Percentiles rank a stretch among this genome's conserved stretches.
phyloP scores from a whole-genome alignment of 1,284 basidiomycete species.

The Malassezia arunalokei region DNA sequence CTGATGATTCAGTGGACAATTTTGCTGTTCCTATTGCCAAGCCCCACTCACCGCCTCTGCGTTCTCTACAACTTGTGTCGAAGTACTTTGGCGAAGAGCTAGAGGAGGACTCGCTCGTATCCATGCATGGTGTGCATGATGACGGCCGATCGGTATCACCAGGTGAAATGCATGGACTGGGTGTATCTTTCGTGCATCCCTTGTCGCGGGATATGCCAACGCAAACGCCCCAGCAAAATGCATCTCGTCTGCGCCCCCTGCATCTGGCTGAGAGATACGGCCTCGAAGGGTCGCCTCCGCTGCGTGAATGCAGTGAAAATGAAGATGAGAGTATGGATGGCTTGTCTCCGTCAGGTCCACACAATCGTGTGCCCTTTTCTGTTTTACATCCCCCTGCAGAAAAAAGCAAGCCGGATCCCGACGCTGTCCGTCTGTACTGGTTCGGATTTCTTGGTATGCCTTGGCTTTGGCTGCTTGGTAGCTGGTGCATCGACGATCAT shows the following conservation, averaged over 20 bases:
- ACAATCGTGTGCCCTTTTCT: conserved; percentile 3
- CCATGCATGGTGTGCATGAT: background rate
- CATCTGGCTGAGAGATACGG: conserved; percentile 2
- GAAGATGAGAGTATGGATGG: background rate
- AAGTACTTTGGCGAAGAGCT: conserved; percentile 8
- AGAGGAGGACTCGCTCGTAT: background rate
- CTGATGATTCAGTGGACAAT: background rate
- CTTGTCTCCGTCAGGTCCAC: background rate
- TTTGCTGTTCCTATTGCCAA: background rate
- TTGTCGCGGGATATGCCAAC: background rate
- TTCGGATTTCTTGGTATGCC: conserved; percentile 19
- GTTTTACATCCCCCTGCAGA: conserved; percentile 8
- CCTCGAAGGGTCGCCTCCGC: background rate
- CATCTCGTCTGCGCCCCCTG: background rate
- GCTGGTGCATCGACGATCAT: conserved; percentile 15
- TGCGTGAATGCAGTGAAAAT: background rate
- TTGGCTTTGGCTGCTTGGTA: conserved; percentile 19
- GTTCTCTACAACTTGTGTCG: conserved; percentile 7
- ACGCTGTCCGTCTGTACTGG: conserved; percentile 12
- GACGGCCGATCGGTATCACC: background rate
- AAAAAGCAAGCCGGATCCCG: conserved; percentile 2
- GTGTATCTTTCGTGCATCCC: background rate
- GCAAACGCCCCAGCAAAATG: background rate
- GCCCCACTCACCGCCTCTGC: background rate
- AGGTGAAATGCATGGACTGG: conserved; percentile 9